Evolutionary conservation across 1,284 basidiomycete species (phyloP).

Genomic region (Coniferiporia sulphurascens): DNA sequence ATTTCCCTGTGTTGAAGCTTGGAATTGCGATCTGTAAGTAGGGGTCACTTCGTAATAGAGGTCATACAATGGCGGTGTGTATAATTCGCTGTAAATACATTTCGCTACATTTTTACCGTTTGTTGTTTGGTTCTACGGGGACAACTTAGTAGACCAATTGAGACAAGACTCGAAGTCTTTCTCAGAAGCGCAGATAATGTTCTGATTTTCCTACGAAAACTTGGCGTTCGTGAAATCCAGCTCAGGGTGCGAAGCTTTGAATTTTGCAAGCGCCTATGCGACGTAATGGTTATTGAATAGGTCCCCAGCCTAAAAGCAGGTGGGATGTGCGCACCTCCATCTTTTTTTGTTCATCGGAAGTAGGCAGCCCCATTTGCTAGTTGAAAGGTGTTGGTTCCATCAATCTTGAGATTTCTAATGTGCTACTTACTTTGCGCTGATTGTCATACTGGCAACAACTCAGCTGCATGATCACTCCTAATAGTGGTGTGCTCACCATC

Average conservation of each 20-base stretch:
- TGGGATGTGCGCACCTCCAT: slow-evolving; percentile 55
- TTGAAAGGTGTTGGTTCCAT: slow-evolving; percentile 17
- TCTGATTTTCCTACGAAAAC: slow-evolving; percentile 47
- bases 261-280: slow-evolving; percentile 76
- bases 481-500: slow-evolving; percentile 72
- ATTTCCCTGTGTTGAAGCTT: no score
- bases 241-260: slow-evolving; percentile 87
- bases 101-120: not conserved
- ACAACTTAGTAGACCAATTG: not conserved
- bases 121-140: not conserved
- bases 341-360: slow-evolving; percentile 87
- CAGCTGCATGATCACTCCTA: slow-evolving; percentile 11
- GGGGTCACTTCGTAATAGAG: no score
- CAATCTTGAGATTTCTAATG: slow-evolving; percentile 3
- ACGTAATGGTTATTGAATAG: not conserved
- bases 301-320: not conserved
- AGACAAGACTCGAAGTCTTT: not conserved
- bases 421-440: slow-evolving; percentile 75
- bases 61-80: no score
- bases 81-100: no score
- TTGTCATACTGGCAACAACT: slow-evolving; percentile 78
- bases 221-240: slow-evolving; percentile 94
- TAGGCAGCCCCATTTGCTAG: slow-evolving; percentile 93
- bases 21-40: no score
- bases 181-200: not conserved